A percentile compares a stretch with the other conserved stretches of the same genome.
These are phyloP conservation scores for Passalora sequoiae DNA, from an alignment of 2,329 filamentous ascomycete genomes.

Conservation along the genomic window DNA sequence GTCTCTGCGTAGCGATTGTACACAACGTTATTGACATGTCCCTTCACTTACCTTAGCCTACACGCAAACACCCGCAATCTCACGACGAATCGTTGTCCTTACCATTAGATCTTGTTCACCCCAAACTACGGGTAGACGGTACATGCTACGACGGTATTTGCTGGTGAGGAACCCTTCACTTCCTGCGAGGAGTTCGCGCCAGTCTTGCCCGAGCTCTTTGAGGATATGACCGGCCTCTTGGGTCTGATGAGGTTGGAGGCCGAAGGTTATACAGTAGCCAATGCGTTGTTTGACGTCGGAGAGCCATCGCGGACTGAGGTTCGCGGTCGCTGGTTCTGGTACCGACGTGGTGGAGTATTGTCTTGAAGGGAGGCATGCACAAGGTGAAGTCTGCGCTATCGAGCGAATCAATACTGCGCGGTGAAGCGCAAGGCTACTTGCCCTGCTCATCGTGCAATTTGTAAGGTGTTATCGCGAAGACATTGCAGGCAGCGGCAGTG, in stretches of 20 bases:
- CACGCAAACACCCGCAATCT: conserved; percentile 6
- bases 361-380: no score
- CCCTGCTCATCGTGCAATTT: no score
- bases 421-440: no score
- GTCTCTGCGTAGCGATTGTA: conserved; percentile 83
- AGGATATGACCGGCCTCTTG: conserved; percentile 56
- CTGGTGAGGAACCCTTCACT: conserved; percentile 70
- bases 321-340: conserved; percentile 26
- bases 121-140: conserved; percentile 67
- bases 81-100: conserved; percentile 3
- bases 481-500: no score
- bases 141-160: conserved; percentile 57
- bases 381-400: no score
- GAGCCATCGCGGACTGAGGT: conserved; percentile 60
- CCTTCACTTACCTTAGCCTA: conserved; percentile 31
- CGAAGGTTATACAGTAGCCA: conserved; percentile 71
- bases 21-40: conserved; percentile 81
- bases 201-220: conserved; percentile 57
- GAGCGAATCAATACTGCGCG: no score
- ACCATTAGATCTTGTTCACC: conserved; percentile 70
- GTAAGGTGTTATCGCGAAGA: no score
- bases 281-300: conserved; percentile 61
- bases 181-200: conserved; percentile 67
- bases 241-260: conserved; percentile 56
- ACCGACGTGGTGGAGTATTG: conserved; percentile 9